Evolutionary conservation across 768 basidiomycete species (phyloP).

Genomic region (Hirschioporus abietinus): DNA sequence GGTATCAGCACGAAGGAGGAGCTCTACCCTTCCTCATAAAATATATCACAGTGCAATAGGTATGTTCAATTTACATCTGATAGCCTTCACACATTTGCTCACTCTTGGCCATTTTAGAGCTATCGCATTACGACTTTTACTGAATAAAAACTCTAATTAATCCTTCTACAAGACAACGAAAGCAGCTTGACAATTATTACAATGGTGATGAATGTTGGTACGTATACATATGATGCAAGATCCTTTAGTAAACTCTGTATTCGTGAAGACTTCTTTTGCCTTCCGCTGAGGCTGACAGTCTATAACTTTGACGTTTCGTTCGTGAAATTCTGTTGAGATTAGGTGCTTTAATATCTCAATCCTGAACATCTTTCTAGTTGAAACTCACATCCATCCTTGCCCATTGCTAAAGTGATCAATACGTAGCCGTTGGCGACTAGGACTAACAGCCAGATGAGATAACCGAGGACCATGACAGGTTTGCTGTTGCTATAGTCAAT

Average conservation of each 20-base stretch:
- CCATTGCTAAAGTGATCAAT: conserved; percentile 38
- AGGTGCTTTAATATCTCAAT: background rate
- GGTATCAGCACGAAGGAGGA: conserved; percentile 62
- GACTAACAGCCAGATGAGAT: conserved; percentile 41
- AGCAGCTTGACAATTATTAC: background rate
- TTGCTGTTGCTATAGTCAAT: conserved; percentile 39
- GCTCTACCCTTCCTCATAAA: conserved; percentile 43
- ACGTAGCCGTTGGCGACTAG: conserved; percentile 49
- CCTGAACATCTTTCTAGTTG: background rate
- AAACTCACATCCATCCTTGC: conserved; percentile 10
- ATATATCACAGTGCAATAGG: background rate
- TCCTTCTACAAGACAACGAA: background rate
- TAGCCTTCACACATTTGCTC: background rate
- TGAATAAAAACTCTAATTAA: background rate
- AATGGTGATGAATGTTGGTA: background rate
- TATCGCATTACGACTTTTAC: background rate
- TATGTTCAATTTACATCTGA: background rate
- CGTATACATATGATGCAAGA: background rate
- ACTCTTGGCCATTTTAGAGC: background rate
- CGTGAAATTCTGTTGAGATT: background rate
- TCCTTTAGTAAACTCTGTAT: background rate
- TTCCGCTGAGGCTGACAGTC: background rate
- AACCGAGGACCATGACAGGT: conserved; percentile 36
- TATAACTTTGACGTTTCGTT: background rate
- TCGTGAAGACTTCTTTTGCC: background rate